These are phyloP conservation scores for Skeletonema marinoi DNA, from an alignment of 108 stramenopile genomes.

Conservation along the genomic window DNA sequence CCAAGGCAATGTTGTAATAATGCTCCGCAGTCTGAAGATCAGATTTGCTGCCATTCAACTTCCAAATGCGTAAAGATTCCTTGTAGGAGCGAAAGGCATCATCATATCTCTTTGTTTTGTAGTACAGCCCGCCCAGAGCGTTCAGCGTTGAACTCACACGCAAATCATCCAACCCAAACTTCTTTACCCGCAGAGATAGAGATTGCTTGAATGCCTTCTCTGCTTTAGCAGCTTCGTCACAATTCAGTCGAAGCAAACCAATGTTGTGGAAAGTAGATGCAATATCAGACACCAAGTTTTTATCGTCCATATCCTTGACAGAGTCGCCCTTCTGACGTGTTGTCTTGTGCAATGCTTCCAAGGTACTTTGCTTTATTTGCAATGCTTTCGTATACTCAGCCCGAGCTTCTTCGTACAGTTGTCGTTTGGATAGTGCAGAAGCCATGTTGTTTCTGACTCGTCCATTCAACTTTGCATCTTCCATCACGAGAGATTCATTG, in stretches of 20 bases:
- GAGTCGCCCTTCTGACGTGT: not conserved
- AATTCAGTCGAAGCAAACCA: constrained; percentile 41
- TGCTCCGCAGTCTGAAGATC: constrained; percentile 40
- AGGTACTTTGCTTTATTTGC: constrained; percentile 45
- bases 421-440: constrained; percentile 34
- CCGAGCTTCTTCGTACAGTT: constrained; percentile 43
- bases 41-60: constrained; percentile 26
- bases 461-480: constrained; percentile 45
- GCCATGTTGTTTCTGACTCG: constrained; percentile 48
- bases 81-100: constrained; percentile 57
- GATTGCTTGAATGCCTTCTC: constrained; percentile 57
- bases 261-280: constrained; percentile 55
- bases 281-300: constrained; percentile 66
- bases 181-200: constrained; percentile 49
- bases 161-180: constrained; percentile 46
- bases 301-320: constrained; percentile 49
- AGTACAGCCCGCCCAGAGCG: constrained; percentile 49
- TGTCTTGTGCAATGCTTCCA: constrained; percentile 31
- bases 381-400: constrained; percentile 42
- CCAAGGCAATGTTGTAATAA: constrained; percentile 49
- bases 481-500: constrained; percentile 15
- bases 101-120: constrained; percentile 42
- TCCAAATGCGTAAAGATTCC: constrained; percentile 52
- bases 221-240: constrained; percentile 39
- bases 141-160: constrained; percentile 49